These are phyloP conservation scores for Stropharia rugosoannulata DNA, from an alignment of 768 basidiomycete genomes.

Conservation along the genomic window DNA sequence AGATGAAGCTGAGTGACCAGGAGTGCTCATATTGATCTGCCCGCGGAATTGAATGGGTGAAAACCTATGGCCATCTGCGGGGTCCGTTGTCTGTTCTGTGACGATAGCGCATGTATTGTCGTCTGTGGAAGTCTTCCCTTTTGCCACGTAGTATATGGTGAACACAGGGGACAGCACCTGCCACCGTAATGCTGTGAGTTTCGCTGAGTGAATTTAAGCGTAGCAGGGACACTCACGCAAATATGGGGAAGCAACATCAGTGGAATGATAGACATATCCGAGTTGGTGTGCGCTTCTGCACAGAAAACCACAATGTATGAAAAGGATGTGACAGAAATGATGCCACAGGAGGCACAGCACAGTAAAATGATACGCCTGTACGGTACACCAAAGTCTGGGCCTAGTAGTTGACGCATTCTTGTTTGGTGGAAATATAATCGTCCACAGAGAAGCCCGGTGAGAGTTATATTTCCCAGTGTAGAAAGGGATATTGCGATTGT, in stretches of 20 bases:
- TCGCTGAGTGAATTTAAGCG: background rate
- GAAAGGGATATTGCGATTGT: background rate
- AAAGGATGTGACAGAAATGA: conserved; percentile 7
- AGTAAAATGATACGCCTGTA: conserved; percentile 4
- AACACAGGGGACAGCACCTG: background rate
- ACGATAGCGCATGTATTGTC: too few relatives aligned
- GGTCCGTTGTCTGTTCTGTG: too few relatives aligned
- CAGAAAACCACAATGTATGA: background rate
- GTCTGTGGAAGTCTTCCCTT: background rate
- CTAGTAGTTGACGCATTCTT: background rate
- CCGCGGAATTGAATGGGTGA: too few relatives aligned
- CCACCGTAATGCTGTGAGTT: background rate
- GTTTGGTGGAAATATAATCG: conserved; percentile 3
- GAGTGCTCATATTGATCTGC: too few relatives aligned
- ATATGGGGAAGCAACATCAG: conserved; percentile 10
- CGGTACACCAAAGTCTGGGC: background rate
- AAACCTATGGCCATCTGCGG: too few relatives aligned
- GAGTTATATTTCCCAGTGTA: background rate
- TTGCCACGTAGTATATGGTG: background rate
- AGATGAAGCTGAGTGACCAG: too few relatives aligned
- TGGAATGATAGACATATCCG: conserved; percentile 3
- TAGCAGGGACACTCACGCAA: conserved; percentile 5
- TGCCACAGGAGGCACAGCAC: conserved; percentile 5
- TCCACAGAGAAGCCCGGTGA: background rate
- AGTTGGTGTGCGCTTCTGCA: background rate